Evolutionary conservation across 495 filamentous ascomycete species (phyloP), one percentile per base, ranked within the genome.

Genomic region (Talaromyces nanjingensis): DNA sequence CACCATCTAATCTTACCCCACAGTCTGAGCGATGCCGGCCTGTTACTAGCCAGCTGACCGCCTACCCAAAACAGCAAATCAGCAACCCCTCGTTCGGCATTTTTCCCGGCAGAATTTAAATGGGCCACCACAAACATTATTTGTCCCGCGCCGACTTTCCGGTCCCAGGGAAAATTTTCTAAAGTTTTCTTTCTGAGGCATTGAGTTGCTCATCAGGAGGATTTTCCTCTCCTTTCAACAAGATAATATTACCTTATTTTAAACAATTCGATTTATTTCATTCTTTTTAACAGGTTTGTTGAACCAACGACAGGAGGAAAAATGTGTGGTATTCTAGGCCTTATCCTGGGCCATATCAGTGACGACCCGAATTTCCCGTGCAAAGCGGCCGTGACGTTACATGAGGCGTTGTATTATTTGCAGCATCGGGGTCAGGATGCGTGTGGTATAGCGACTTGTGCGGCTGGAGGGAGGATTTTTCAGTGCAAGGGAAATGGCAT

Each of bases 401-500:
- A 96, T 78, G 92, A 97, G 74, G 89, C 89, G 11, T 83, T 96
- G 12, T 96, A 94, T 74, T 87, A 92, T 66, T 86, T 97, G 14
- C 92, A 92, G 76, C 89, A 83, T 70, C 74, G 92, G 69, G 91
- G 92, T 61, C 91, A 97, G 72, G 93, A 97, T 88, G 93, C 93
- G 25, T 92, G 89, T 58, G 93, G 93, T 59, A 93, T 96, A 53
- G 76, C 80, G 33, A 92, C 88, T 24, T 96, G 91, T 69, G 87
- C 84, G 5, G 73, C 82, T 0, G 89, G 91, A 14, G 92, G 93
- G 65, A 84, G 90, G 12, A 89, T 97, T 63, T 92, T 87, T 75
- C 92, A 96, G 68, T 87, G 90, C 74, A 97, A 97, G 78, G 90
- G 92, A 60, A 93, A 93, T 73, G 93, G 92, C 37, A 91, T 97